Evolutionary conservation across 805 yeast species (phyloP), one percentile per base, ranked within the genome.

Genomic region (Alloascoidea hylecoeti): DNA sequence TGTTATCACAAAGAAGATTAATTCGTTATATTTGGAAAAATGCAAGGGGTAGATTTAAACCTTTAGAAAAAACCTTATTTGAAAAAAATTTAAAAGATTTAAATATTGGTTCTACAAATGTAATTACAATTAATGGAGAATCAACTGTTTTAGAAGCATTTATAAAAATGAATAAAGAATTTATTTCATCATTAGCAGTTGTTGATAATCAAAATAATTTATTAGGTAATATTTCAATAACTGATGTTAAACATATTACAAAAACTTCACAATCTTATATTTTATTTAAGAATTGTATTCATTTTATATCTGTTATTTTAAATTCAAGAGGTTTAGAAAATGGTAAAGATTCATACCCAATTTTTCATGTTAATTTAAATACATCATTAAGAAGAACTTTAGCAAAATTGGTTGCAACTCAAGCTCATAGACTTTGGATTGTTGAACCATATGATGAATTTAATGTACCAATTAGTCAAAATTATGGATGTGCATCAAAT

Each of bases 281-380:
- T 45, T 66, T 89, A 41, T 78, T 79, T 50, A 78, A 81, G 54
- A 68, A 92, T 4, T 92, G 95, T 57, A 66, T 85, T 49, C 92
- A 82, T 58, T 89, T 89, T 54, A 75, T 89, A 41, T 75, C 94
- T 12, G 79, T 86, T 44, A 86, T 88, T 43, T 68, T 92, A 45
- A 78, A 81, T 45, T 78, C 78, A 40, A 76, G 95, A 52, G 98
- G 98, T 16, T 67, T 89, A 19, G 94, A 80, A 50, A 88, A 86
- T 52, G 96, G 96, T 38, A 86, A 88, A 57, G 98, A 89, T 61
- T 85, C 94, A 33, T 89, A 79, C 66, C 98, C 98, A 14, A 89
- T 92, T 33, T 89, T 89, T 68, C 95, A 89, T 55, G 95, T 89
- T 17, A 78, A 82, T 44, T 72, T 75, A 42, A 68, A 70, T 32